Base-by-base conservation (phyloP, 2,329 filamentous ascomycete species). In the Pseudopyricularia cyperi region DNA sequence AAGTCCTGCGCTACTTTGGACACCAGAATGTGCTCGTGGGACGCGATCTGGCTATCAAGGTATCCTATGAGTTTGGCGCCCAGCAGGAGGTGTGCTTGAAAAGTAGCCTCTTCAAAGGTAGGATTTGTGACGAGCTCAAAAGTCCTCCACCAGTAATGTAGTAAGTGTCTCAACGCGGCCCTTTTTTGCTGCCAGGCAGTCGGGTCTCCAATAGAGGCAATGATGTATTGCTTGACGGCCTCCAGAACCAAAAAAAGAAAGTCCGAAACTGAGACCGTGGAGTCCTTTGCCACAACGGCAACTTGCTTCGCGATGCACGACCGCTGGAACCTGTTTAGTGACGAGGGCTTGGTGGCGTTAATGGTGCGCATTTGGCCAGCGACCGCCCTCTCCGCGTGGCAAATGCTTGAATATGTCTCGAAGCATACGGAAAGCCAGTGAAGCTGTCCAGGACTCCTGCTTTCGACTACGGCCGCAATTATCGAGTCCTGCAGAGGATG, bases 21-120 rank as follows among this genome's bases (percentile, higher is more conserved):
- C 4, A 71, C 60, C n/a, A 80, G 66, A 2, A 68, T 61, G 3
- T 59, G 62, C 33, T 65, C 60, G 65, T 58, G 8, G 60, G 58
- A 2, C 55, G 35, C 2, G 59, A 32, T 8, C 19, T 9, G 55
- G 2, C 56, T 55, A 4, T 67, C 50, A 22, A 66, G 62, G 3
- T 61, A 61, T n/a, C 65, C 62, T 1, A 80, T 53, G 8, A 72
- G 62, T 22, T 69, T 66, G 0, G 68, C 67, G 7, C 76, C 74
- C 51, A 79, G 72, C 0, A 70, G 67, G 14, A 85, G 64, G 60
- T 83, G 80, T 28, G 80, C 80, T 60, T 82, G 80, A 63, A 85
- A 85, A 33, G 67, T 71, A 15, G 79, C 79, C 57, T 84, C 81
- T 53, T 83, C 77, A 56, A 84, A 84, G 0, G 63, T 59, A 4